Evolutionary conservation across 768 basidiomycete species (phyloP).

Genomic region (Neoboletus brunneissimus): DNA sequence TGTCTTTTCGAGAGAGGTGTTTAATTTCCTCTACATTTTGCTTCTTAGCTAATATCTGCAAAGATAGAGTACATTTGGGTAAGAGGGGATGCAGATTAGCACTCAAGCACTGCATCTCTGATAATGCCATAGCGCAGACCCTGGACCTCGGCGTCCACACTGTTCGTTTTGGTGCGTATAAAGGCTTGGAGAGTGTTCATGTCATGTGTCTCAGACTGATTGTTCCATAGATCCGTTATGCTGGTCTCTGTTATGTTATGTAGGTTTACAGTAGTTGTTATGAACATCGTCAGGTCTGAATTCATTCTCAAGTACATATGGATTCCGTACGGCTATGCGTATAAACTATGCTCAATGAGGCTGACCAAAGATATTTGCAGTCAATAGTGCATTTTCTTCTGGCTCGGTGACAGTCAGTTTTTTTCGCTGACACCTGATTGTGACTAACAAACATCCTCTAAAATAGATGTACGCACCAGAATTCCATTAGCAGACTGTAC

Average conservation of each 20-base stretch:
- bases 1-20: not conserved
- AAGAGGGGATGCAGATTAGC: too few relatives aligned
- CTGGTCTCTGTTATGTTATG: too few relatives aligned
- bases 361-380: not conserved
- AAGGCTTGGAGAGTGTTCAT: not conserved
- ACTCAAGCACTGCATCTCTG: too few relatives aligned
- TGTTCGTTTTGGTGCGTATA: not conserved
- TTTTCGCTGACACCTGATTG: not conserved
- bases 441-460: not conserved
- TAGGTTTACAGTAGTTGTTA: too few relatives aligned
- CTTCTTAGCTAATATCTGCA: not conserved
- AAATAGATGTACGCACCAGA: not conserved
- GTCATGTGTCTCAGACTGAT: not conserved
- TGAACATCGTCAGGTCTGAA: too few relatives aligned
- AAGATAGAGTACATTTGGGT: not conserved
- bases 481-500: not conserved
- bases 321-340: not conserved
- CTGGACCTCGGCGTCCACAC: too few relatives aligned
- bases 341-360: too few relatives aligned
- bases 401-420: not conserved
- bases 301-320: too few relatives aligned
- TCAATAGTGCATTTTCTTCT: not conserved
- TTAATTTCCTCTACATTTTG: not conserved
- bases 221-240: not conserved
- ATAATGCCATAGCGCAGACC: too few relatives aligned